Evolutionary conservation across 257 asterid species (phyloP).

Genomic region (Fraxinus cuspidata): DNA sequence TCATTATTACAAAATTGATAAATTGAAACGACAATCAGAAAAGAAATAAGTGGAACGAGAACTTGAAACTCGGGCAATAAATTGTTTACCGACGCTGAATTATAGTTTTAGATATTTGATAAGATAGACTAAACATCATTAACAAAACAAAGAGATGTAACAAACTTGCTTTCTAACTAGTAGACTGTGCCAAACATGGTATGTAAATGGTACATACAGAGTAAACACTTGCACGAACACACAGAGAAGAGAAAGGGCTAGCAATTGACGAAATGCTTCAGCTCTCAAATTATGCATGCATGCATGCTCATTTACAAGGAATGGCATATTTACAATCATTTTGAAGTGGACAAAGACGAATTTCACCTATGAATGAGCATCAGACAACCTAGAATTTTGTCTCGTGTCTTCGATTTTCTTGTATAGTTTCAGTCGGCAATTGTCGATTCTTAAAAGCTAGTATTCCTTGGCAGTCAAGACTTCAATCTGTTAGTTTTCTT

Average conservation of each 20-base stretch:
- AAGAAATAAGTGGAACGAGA: neutral
- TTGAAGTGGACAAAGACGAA: neutral
- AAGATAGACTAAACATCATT: neutral
- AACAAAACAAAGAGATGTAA: neutral
- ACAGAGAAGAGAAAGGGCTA: neutral
- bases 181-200: neutral
- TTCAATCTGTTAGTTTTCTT: neutral
- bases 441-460: neutral
- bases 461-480: neutral
- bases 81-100: too few species aligned
- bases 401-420: neutral
- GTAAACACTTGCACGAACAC: neutral
- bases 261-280: neutral
- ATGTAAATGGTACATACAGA: neutral
- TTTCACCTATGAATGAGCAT: too few species aligned
- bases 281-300: neutral
- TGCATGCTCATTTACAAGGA: neutral
- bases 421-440: neutral
- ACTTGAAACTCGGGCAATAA: neutral
- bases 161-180: neutral
- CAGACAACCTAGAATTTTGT: too few species aligned
- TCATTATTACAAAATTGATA: neutral
- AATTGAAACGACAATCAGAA: neutral
- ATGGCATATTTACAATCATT: neutral
- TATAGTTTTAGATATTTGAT: neutral